Percentiles rank a stretch among this genome's conserved stretches.
Evolutionary conservation across 345 rosid genomes (phyloP).

Genomic region (Garcia nutans): DNA sequence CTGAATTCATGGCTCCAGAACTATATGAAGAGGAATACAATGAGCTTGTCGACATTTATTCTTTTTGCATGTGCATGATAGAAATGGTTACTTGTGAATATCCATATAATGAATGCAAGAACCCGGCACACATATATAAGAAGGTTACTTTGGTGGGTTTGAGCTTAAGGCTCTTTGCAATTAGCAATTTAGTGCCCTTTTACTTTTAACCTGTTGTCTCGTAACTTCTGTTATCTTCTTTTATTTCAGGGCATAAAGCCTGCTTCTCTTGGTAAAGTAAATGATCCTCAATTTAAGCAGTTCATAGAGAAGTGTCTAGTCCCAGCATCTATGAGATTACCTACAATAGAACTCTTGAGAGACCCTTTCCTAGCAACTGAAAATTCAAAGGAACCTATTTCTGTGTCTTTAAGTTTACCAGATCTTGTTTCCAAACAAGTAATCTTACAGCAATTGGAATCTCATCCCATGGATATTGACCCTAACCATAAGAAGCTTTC

Average conservation of each 20-base stretch:
- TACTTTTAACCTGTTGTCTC: background rate
- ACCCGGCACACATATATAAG: conserved; percentile 94
- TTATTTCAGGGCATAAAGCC: conserved; percentile 72
- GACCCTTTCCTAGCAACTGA: conserved; percentile 59
- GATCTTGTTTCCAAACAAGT: conserved; percentile 5
- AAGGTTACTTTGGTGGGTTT: conserved; percentile 83
- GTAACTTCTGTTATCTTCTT: background rate
- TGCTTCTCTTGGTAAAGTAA: conserved; percentile 62
- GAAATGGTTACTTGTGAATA: conserved; percentile 92
- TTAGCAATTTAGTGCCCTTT: background rate
- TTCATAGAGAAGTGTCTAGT: conserved; percentile 89
- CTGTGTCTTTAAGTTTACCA: conserved; percentile 44
- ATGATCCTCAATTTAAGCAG: conserved; percentile 59
- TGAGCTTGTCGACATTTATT: conserved; percentile 84
- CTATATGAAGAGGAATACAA: conserved; percentile 92
- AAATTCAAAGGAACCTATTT: conserved; percentile 48
- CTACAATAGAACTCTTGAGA: conserved; percentile 73
- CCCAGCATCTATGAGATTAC: conserved; percentile 67
- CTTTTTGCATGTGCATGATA: conserved; percentile 91
- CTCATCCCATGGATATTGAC: conserved; percentile 65
- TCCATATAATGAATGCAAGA: conserved; percentile 86
- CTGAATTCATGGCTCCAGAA: conserved; percentile 97
- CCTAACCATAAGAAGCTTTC: conserved; percentile 40
- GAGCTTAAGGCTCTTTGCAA: conserved; percentile 1
- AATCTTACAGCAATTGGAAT: conserved; percentile 49